phyloP scores from a whole-genome alignment of 345 rosid genomes.

The Boechera stricta region DNA sequence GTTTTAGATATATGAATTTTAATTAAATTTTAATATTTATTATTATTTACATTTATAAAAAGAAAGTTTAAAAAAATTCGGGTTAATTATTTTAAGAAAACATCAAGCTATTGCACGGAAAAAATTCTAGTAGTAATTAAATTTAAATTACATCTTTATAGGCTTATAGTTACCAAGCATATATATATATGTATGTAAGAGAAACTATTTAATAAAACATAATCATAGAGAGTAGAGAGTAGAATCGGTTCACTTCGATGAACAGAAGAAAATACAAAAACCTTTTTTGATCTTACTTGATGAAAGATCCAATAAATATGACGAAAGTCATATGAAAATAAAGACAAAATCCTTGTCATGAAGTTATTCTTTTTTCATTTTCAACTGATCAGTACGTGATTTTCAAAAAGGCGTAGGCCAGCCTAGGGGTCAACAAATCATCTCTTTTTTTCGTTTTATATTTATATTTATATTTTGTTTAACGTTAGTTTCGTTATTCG shows the following conservation, averaged over 20 bases:
- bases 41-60: no score
- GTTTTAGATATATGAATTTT: no score
- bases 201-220: background rate
- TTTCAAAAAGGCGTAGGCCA: slow-evolving; percentile 41
- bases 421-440: slow-evolving; percentile 24
- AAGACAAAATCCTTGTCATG: slow-evolving; percentile 43
- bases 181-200: background rate
- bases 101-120: no score
- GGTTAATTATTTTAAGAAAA: no score
- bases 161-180: background rate
- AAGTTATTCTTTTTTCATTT: slow-evolving; percentile 32
- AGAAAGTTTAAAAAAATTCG: no score
- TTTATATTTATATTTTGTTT: background rate
- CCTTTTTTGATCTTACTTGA: background rate
- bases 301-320: slow-evolving; percentile 26
- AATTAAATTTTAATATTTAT: no score
- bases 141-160: background rate
- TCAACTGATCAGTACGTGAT: slow-evolving; percentile 20
- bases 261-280: slow-evolving; percentile 27
- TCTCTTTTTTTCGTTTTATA: slow-evolving; percentile 4
- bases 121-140: background rate
- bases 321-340: slow-evolving; percentile 31
- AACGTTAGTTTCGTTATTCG: slow-evolving; percentile 20
- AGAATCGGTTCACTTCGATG: background rate
- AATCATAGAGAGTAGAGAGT: background rate